phyloP scores from a whole-genome alignment of 2,329 filamentous ascomycete species.

The Scytalidium lignicola region DNA sequence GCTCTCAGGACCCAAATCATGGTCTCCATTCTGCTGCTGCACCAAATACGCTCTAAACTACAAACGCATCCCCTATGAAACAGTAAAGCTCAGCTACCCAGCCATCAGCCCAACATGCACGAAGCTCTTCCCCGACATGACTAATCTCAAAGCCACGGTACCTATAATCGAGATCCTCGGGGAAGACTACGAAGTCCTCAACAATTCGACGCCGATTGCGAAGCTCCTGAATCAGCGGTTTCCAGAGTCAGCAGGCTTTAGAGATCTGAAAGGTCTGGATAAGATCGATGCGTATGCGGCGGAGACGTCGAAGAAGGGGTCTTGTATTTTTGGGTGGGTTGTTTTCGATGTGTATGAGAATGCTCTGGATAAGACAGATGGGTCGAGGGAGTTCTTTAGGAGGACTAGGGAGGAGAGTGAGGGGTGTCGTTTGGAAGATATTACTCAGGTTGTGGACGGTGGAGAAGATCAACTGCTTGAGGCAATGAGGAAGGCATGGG shows the following conservation, averaged over 20 bases:
- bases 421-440: slow-evolving; percentile 4
- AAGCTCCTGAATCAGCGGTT: slow-evolving; percentile 16
- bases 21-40: slow-evolving; percentile 14
- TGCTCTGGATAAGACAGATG: slow-evolving; percentile 9
- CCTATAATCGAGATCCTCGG: slow-evolving; percentile 16
- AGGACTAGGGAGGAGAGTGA: slow-evolving; percentile 9
- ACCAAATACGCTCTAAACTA: slow-evolving; percentile 14
- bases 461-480: slow-evolving; percentile 10
- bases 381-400: slow-evolving; percentile 14
- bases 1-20: slow-evolving; percentile 15
- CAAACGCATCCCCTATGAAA: slow-evolving; percentile 13
- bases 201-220: slow-evolving; percentile 14
- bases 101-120: slow-evolving; percentile 13
- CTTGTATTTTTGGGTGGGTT: slow-evolving; percentile 9
- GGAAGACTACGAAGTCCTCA: slow-evolving; percentile 8
- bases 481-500: slow-evolving; percentile 9
- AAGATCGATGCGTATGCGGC: slow-evolving; percentile 8
- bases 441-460: slow-evolving; percentile 6
- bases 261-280: slow-evolving; percentile 11
- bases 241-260: slow-evolving; percentile 10
- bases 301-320: background rate
- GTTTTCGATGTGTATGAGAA: slow-evolving; percentile 12
- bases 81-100: slow-evolving; percentile 13
- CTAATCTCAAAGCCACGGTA: slow-evolving; percentile 9
- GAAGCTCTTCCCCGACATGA: slow-evolving; percentile 10